Evolutionary conservation across 2,329 filamentous ascomycete genomes (phyloP).

Genomic region (Pyricularia sp.): DNA sequence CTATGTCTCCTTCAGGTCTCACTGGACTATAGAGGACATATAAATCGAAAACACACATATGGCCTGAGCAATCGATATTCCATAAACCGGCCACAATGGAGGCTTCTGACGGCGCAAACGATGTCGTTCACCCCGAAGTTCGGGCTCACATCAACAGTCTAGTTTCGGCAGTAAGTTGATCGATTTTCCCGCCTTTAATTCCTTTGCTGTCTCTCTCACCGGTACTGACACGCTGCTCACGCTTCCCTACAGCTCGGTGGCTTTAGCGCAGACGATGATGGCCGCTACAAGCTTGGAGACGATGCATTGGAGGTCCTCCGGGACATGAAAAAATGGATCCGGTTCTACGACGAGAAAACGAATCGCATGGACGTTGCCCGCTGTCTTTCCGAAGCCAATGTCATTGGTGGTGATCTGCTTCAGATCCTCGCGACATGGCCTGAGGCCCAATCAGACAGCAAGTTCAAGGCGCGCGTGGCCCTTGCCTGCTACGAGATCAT

Average conservation of each 20-base stretch:
- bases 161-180: conserved; percentile 69
- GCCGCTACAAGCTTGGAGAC: conserved; percentile 81
- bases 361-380: conserved; percentile 92
- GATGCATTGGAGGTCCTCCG: conserved; percentile 86
- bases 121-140: conserved; percentile 81
- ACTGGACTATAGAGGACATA: not conserved
- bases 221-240: conserved; percentile 11
- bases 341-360: conserved; percentile 85
- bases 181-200: not conserved
- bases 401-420: conserved; percentile 83
- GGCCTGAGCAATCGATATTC: not conserved
- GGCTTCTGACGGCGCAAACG: conserved; percentile 36
- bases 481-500: conserved; percentile 84
- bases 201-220: not conserved
- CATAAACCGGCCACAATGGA: conserved; percentile 38
- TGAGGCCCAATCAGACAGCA: conserved; percentile 61
- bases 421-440: conserved; percentile 82
- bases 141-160: conserved; percentile 90
- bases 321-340: conserved; percentile 91
- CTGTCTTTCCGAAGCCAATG: conserved; percentile 82
- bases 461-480: conserved; percentile 68
- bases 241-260: conserved; percentile 63
- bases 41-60: not conserved
- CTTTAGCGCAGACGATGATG: conserved; percentile 67
- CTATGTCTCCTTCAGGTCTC: not conserved